These are phyloP conservation scores for Tulasnella sp. DNA, from an alignment of 768 basidiomycete genomes.

Conservation along the genomic window DNA sequence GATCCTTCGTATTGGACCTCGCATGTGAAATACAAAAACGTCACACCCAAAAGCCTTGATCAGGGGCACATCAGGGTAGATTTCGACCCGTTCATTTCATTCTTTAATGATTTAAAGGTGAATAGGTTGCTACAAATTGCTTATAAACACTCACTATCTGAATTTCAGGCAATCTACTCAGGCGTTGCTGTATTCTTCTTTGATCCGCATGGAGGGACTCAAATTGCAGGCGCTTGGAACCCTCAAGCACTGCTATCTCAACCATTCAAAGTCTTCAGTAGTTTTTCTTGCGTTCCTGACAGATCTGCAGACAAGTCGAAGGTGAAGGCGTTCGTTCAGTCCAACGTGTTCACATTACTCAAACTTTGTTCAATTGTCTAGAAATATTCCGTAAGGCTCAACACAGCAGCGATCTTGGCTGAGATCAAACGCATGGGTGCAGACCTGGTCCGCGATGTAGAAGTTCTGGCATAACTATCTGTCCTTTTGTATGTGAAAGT, in stretches of 20 bases:
- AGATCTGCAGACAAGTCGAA: slow-evolving; percentile 19
- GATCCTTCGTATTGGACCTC: slow-evolving; percentile 37
- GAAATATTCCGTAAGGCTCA: slow-evolving; percentile 50
- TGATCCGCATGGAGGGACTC: slow-evolving; percentile 65
- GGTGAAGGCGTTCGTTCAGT: slow-evolving; percentile 13
- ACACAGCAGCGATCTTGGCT: slow-evolving; percentile 48
- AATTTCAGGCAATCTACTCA: slow-evolving; percentile 47
- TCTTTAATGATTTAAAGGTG: slow-evolving; percentile 65
- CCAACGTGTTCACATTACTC: not conserved
- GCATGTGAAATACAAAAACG: slow-evolving; percentile 36
- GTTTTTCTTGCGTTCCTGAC: slow-evolving; percentile 59
- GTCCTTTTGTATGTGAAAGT: too few relatives aligned
- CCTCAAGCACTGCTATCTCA: slow-evolving; percentile 47
- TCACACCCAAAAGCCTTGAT: slow-evolving; percentile 24
- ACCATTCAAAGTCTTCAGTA: slow-evolving; percentile 68
- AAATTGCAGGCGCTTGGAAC: slow-evolving; percentile 80
- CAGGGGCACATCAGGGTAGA: slow-evolving; percentile 38
- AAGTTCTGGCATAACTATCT: too few relatives aligned
- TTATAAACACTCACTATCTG: not conserved
- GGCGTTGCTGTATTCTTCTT: slow-evolving; percentile 75
- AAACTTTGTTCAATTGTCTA: slow-evolving; percentile 18
- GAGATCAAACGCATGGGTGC: slow-evolving; percentile 69
- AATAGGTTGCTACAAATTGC: not conserved
- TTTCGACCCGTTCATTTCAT: slow-evolving; percentile 62
- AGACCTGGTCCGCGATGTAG: slow-evolving; percentile 57